Evolutionary conservation across 192 early-diverging fungal species (phyloP).

Genomic region (Irineochytrium annulatum): DNA sequence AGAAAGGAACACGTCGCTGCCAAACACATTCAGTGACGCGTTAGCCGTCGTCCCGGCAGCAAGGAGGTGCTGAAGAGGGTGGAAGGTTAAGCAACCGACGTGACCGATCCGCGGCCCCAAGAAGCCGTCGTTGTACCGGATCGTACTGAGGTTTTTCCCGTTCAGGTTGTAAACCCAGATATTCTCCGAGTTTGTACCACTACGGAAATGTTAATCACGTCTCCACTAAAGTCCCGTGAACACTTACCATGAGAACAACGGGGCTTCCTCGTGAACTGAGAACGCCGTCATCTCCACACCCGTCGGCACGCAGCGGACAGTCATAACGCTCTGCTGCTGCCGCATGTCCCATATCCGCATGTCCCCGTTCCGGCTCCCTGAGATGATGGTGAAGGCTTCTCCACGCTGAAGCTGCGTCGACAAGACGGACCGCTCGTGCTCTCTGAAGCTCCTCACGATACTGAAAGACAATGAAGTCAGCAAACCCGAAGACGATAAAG

Average conservation of each 20-base stretch:
- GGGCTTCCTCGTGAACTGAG: slow-evolving; percentile 34
- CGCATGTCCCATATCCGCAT: slow-evolving; percentile 43
- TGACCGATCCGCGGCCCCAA: slow-evolving; percentile 46
- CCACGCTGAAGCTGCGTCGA: slow-evolving; percentile 49
- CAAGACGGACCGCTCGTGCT: slow-evolving; percentile 60
- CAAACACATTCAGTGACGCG: slow-evolving; percentile 7
- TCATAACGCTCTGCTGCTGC: slow-evolving; percentile 1
- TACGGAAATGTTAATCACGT: no score
- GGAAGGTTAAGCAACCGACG: slow-evolving; percentile 61
- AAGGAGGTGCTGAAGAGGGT: slow-evolving; percentile 61
- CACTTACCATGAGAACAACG: slow-evolving; percentile 37
- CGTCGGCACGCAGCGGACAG: slow-evolving; percentile 1
- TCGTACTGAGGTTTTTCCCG: slow-evolving; percentile 26
- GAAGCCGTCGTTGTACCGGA: slow-evolving; percentile 49
- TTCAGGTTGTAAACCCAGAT: slow-evolving; percentile 47
- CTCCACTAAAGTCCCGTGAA: not conserved
- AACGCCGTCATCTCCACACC: slow-evolving; percentile 30
- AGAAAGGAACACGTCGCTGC: slow-evolving; percentile 11
- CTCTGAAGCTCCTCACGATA: slow-evolving; percentile 53
- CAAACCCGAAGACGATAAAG: not conserved
- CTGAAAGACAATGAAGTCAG: slow-evolving; percentile 19
- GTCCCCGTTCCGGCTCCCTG: slow-evolving; percentile 45
- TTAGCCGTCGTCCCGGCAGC: slow-evolving; percentile 9
- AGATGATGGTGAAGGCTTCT: slow-evolving; percentile 49
- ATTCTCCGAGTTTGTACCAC: slow-evolving; percentile 45